These are phyloP conservation scores for Stephanodiscus triporus DNA, from an alignment of 108 stramenopile species.

Conservation along the genomic window DNA sequence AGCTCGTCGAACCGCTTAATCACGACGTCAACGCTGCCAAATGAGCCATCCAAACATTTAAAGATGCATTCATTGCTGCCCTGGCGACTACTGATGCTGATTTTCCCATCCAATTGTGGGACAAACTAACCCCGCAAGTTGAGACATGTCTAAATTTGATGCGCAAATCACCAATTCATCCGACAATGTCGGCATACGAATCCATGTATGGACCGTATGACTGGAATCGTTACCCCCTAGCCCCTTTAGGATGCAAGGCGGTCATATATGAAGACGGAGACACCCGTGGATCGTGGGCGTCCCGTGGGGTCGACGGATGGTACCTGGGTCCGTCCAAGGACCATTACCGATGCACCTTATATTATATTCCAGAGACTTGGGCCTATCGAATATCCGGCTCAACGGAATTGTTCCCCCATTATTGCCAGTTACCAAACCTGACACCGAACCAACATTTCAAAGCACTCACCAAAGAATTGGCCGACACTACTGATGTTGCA, in stretches of 20 bases:
- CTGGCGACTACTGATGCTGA: constrained; percentile 21
- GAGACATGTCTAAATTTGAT: constrained; percentile 37
- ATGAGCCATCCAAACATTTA: constrained; percentile 50
- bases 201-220: constrained; percentile 5
- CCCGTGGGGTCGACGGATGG: constrained; percentile 26
- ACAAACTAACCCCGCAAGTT: constrained; percentile 37
- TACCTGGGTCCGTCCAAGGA: constrained; percentile 23
- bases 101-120: constrained; percentile 11
- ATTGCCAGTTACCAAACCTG: neutral
- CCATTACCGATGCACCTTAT: constrained; percentile 26
- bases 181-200: constrained; percentile 21
- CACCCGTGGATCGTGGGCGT: constrained; percentile 8
- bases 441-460: no score
- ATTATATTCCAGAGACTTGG: constrained; percentile 15
- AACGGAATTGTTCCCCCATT: neutral
- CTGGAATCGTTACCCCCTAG: constrained; percentile 53
- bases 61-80: constrained; percentile 45
- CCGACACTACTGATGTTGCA: neutral
- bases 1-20: neutral
- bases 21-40: constrained; percentile 4
- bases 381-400: constrained; percentile 11
- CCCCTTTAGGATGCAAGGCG: constrained; percentile 42
- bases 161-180: constrained; percentile 43
- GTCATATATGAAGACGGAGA: constrained; percentile 5
- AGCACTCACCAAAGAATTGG: neutral